These are phyloP conservation scores for Cicer judaicum DNA, from an alignment of 306 rosid genomes.

Conservation along the genomic window DNA sequence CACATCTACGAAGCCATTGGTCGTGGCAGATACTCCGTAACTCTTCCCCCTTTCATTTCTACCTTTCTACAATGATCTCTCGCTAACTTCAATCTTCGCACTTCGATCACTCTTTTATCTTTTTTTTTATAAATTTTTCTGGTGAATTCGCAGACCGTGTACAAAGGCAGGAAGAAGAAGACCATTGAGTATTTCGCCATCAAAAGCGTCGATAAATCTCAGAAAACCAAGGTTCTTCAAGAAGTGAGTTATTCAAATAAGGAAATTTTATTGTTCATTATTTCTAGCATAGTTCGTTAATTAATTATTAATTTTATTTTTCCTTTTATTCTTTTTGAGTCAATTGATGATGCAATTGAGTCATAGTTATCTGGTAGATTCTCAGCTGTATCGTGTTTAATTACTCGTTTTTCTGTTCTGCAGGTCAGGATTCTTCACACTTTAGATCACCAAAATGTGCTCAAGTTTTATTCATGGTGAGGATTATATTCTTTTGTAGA, in stretches of 20 bases:
- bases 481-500: neutral
- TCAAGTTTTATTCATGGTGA: slow-evolving; percentile 83
- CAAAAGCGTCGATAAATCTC: slow-evolving; percentile 92
- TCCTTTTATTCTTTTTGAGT: neutral
- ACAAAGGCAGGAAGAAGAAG: slow-evolving; percentile 98
- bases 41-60: slow-evolving; percentile 15
- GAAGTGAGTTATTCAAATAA: slow-evolving; percentile 63
- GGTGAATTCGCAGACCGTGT: slow-evolving; percentile 68
- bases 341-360: neutral
- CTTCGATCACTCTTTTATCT: slow-evolving; percentile 2
- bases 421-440: slow-evolving; percentile 96
- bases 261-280: neutral
- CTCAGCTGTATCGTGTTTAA: neutral
- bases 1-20: slow-evolving; percentile 97
- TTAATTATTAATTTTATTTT: neutral
- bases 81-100: slow-evolving; percentile 2
- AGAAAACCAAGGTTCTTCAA: slow-evolving; percentile 87
- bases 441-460: slow-evolving; percentile 78
- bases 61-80: neutral
- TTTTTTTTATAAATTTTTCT: too few relatives aligned
- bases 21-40: slow-evolving; percentile 92
- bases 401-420: slow-evolving; percentile 14
- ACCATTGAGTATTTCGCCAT: slow-evolving; percentile 92
- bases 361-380: neutral
- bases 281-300: slow-evolving; percentile 18